A percentile compares a stretch with the other conserved stretches of the same genome.
These are phyloP conservation scores for Byssothecium circinans DNA, from an alignment of 2,329 filamentous ascomycete species.

Conservation along the genomic window DNA sequence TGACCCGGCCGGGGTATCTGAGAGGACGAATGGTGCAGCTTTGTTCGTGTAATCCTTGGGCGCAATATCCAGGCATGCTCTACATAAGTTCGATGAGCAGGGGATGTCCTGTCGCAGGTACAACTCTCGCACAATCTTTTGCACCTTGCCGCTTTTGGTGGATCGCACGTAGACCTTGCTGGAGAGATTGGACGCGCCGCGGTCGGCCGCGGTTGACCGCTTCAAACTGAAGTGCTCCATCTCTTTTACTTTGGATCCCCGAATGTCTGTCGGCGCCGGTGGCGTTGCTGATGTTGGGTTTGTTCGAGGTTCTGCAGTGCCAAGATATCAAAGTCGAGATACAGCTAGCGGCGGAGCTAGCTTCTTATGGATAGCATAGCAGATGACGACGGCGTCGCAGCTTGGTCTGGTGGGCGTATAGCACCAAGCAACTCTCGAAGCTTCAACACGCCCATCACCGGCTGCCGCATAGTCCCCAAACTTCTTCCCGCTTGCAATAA, in stretches of 20 bases:
- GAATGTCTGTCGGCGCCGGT: slow-evolving; percentile 2
- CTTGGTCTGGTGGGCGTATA: slow-evolving; percentile 31
- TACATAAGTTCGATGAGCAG: slow-evolving; percentile 90
- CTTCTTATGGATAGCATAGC: slow-evolving; percentile 14
- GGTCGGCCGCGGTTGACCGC: slow-evolving; percentile 57
- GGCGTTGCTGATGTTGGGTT: slow-evolving; percentile 11
- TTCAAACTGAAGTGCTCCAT: slow-evolving; percentile 58
- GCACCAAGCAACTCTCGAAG: slow-evolving; percentile 21
- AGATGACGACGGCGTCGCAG: slow-evolving; percentile 38
- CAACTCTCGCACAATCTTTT: slow-evolving; percentile 96
- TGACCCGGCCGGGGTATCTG: slow-evolving; percentile 82
- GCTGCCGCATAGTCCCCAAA: too few species aligned
- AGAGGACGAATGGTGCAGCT: slow-evolving; percentile 85
- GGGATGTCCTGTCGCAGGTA: slow-evolving; percentile 97
- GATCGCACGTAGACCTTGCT: slow-evolving; percentile 96
- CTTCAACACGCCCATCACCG: slow-evolving; percentile 7
- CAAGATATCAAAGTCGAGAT: slow-evolving; percentile 27
- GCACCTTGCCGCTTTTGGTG: slow-evolving; percentile 93
- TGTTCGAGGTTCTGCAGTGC: slow-evolving; percentile 28
- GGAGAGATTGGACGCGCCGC: slow-evolving; percentile 72
- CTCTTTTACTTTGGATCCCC: not conserved
- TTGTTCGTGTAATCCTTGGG: slow-evolving; percentile 78
- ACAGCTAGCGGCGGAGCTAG: slow-evolving; percentile 15
- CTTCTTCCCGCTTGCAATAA: too few species aligned
- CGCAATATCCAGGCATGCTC: slow-evolving; percentile 70